Percentiles rank a stretch among this genome's conserved stretches.
These are phyloP conservation scores for Eucalyptus regnans DNA, from an alignment of 345 rosid species.

Conservation along the genomic window DNA sequence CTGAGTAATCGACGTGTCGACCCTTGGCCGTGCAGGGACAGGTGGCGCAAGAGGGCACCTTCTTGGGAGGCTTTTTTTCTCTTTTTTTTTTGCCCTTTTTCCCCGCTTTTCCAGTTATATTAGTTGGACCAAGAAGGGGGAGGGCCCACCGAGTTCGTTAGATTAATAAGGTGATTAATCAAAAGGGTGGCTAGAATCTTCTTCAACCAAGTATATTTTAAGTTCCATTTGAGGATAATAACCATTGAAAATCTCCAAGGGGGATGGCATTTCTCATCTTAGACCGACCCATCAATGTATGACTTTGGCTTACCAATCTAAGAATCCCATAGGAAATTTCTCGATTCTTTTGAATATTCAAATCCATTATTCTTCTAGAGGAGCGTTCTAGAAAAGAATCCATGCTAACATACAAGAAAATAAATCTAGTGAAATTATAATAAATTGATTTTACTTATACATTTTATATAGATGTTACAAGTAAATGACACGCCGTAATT, in stretches of 20 bases:
- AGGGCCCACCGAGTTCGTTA: neutral
- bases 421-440: neutral
- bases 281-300: too few species aligned
- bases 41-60: neutral
- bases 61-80: neutral
- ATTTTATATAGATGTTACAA: too few species aligned
- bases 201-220: neutral
- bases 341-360: neutral
- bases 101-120: neutral
- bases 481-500: neutral
- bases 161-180: neutral
- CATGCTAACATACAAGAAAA: neutral
- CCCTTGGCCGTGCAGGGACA: neutral
- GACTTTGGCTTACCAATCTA: neutral
- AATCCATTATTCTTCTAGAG: neutral
- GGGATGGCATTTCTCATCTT: too few species aligned
- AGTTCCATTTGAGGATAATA: neutral
- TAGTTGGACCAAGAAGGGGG: neutral
- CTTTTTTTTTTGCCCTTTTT: too few species aligned
- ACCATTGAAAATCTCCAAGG: neutral
- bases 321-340: neutral
- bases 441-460: too few species aligned
- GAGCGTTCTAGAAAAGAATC: neutral
- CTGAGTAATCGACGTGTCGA: neutral
- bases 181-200: neutral